A percentile compares a stretch with the other conserved stretches of the same genome.
Evolutionary conservation across 169 alveolate genomes (phyloP).

Genomic region (Plasmodium coatneyi): DNA sequence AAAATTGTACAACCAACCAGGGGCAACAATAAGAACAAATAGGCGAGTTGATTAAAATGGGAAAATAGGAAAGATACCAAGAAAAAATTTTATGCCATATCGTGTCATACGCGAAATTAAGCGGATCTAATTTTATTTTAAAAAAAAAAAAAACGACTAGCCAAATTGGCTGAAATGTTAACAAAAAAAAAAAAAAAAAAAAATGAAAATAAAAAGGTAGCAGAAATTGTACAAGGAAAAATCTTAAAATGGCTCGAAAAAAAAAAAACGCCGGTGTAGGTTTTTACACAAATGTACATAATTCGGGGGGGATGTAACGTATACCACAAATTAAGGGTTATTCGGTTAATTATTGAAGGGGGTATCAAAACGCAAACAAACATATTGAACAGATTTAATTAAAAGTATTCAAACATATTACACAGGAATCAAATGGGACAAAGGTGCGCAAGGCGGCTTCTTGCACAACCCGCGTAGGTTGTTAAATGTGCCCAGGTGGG

Average conservation of each 20-base stretch:
- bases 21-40: not conserved
- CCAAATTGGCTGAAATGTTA: not conserved
- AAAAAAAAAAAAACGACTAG: not conserved
- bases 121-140: not conserved
- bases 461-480: not conserved
- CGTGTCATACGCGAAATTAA: not conserved
- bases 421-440: constrained; percentile 22
- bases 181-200: not conserved
- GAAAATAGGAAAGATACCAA: not conserved
- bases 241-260: constrained; percentile 8
- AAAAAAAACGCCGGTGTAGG: not conserved
- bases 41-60: not conserved
- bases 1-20: not conserved
- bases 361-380: constrained; percentile 21
- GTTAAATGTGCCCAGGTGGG: not conserved
- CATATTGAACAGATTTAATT: not conserved
- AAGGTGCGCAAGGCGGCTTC: not conserved
- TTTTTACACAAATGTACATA: not conserved
- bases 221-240: not conserved
- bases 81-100: not conserved
- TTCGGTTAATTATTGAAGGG: not conserved
- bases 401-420: not conserved
- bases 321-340: not conserved
- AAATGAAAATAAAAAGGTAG: not conserved
- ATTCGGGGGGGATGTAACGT: not conserved